Base-by-base conservation (phyloP, 768 basidiomycete genomes). In the Serendipita sp. region DNA sequence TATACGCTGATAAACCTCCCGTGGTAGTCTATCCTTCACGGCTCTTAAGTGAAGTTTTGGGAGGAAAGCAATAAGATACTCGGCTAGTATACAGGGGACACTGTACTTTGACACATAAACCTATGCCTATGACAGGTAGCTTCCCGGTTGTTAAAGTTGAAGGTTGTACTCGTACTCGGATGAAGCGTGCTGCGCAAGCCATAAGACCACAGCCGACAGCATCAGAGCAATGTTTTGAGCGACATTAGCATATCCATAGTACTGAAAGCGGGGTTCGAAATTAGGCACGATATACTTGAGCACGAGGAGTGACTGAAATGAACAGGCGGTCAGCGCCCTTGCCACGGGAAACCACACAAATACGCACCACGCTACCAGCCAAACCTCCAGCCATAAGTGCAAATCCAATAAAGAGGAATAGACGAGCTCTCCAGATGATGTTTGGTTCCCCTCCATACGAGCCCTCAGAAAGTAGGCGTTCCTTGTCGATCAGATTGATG, bases 301-400 rank as follows among this genome's bases (percentile, higher is more conserved):
- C 63, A 97, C 84, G 38, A 95, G 78, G 8, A 96, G 79, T 13
- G 88, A 87, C 94, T 97, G 72, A 16, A 16, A 5, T 32, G 48
- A n/a, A 16, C n/a, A 7, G 30, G 16, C 48, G 48, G 36, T 13
- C 45, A 63, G 30, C 3, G 2, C 51, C n/a, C 44, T 0, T 15
- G 48, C 63, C 46, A 60, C 46, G 8, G 56, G 51, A 45, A 11
- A 66, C 3, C 3, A 32, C 28, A 23, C 36, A 35, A 52, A 38
- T 13, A 83, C 93, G 70, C 71, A 97, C 94, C 72, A 96, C 83
- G 71, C 92, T 94, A 60, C 95, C 96, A n/a, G 95, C 96, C 51
- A 98, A 73, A 0, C 96, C 96, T 5, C 96, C 95, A 1, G 96
- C 96, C 92, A 99, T 93, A 52, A 98, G 73, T 0, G 95, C 93